Conservation (phyloP, 1,139 yeast species). For the Candida dubliniensis region DNA sequence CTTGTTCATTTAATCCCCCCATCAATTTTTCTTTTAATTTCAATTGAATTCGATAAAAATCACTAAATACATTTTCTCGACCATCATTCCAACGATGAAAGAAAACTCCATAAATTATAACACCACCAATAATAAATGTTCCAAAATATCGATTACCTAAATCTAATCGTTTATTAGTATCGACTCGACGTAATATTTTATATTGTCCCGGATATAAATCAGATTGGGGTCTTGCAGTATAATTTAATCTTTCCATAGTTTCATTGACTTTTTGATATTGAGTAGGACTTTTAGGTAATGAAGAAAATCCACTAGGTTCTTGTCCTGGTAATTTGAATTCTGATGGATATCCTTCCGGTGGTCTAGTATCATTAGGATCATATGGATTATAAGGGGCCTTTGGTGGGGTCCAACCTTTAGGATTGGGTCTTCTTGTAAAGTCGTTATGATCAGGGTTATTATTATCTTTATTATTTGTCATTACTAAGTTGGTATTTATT, state of each 20-base stretch:
- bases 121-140: slow-evolving; percentile 43
- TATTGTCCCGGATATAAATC: slow-evolving; percentile 78
- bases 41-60: slow-evolving; percentile 63
- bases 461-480: not conserved
- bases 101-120: slow-evolving; percentile 61
- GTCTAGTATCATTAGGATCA: slow-evolving; percentile 74
- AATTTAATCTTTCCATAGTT: slow-evolving; percentile 70
- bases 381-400: slow-evolving; percentile 84
- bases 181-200: slow-evolving; percentile 65
- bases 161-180: slow-evolving; percentile 55
- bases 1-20: slow-evolving; percentile 57
- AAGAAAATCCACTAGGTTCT: slow-evolving; percentile 54
- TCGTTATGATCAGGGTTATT: slow-evolving; percentile 11
- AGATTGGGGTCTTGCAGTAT: slow-evolving; percentile 76
- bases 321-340: slow-evolving; percentile 64
- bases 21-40: slow-evolving; percentile 48
- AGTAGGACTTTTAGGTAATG: slow-evolving; percentile 66
- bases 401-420: slow-evolving; percentile 81
- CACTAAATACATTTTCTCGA: slow-evolving; percentile 70
- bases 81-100: slow-evolving; percentile 87
- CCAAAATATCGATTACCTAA: slow-evolving; percentile 57
- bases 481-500: not conserved
- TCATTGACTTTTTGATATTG: slow-evolving; percentile 71
- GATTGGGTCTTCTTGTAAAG: slow-evolving; percentile 63
- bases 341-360: slow-evolving; percentile 83